phyloP scores from a whole-genome alignment of 495 filamentous ascomycete genomes.

The Tuber borchii region DNA sequence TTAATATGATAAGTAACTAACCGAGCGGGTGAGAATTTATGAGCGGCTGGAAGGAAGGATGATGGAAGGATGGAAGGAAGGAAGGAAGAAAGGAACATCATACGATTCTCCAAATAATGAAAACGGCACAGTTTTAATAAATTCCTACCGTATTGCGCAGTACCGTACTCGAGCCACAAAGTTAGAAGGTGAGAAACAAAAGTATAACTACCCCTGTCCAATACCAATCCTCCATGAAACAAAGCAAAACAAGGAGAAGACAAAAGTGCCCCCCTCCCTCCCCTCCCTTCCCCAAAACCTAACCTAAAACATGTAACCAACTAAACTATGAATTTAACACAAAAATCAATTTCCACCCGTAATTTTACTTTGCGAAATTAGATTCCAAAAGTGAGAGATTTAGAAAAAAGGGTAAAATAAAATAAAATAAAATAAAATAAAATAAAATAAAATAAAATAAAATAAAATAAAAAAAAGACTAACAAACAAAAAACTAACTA shows the following conservation, averaged over 20 bases:
- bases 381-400: not conserved
- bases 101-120: not conserved
- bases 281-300: not conserved
- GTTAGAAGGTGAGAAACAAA: not conserved
- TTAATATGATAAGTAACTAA: not conserved
- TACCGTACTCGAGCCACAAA: not conserved
- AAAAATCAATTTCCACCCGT: not conserved
- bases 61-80: no score
- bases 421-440: not conserved
- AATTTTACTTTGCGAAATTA: not conserved
- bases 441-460: no score
- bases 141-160: no score
- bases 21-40: slow-evolving; percentile 4
- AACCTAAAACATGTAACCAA: not conserved
- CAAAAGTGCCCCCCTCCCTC: no score
- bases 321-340: no score
- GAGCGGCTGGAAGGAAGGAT: not conserved
- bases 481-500: no score
- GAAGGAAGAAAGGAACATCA: not conserved
- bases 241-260: not conserved
- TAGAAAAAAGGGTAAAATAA: not conserved
- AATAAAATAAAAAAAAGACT: no score
- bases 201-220: not conserved
- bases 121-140: no score
- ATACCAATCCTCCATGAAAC: not conserved